A percentile compares a stretch with the other conserved stretches of the same genome.
Evolutionary conservation across 805 yeast genomes (phyloP).

Genomic region (Starmerella geochares): DNA sequence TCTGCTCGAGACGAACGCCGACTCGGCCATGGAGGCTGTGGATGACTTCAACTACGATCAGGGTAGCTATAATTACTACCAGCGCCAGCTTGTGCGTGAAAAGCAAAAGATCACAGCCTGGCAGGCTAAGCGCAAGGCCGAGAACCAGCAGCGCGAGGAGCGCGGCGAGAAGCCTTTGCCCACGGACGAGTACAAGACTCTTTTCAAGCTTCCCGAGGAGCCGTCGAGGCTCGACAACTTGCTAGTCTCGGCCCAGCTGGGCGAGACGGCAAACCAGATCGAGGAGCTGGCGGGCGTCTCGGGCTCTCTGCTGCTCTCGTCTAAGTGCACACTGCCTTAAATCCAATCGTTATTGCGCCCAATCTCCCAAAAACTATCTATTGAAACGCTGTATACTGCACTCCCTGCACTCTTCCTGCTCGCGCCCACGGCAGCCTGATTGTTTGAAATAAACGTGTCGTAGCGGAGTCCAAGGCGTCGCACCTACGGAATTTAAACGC

Average conservation of each 20-base stretch:
- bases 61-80: conserved; percentile 70
- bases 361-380: no score
- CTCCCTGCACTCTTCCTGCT: no score
- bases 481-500: no score
- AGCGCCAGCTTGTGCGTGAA: conserved; percentile 64
- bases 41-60: conserved; percentile 71
- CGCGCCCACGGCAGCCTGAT: no score
- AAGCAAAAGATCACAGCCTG: conserved; percentile 59
- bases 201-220: conserved; percentile 59
- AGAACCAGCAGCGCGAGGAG: conserved; percentile 51
- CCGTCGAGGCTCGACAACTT: conserved; percentile 68
- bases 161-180: conserved; percentile 42
- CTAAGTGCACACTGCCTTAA: conserved; percentile 6
- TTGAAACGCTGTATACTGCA: no score
- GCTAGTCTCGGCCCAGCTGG: conserved; percentile 56
- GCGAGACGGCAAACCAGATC: conserved; percentile 58
- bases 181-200: conserved; percentile 53
- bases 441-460: no score
- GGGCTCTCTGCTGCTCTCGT: conserved; percentile 14
- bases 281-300: conserved; percentile 48
- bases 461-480: no score
- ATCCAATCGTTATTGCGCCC: neutral
- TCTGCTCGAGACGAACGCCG: conserved; percentile 40
- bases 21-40: conserved; percentile 54
- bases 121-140: conserved; percentile 59